phyloP scores from a whole-genome alignment of 768 basidiomycete genomes.

The Leccinum aurantiacum region DNA sequence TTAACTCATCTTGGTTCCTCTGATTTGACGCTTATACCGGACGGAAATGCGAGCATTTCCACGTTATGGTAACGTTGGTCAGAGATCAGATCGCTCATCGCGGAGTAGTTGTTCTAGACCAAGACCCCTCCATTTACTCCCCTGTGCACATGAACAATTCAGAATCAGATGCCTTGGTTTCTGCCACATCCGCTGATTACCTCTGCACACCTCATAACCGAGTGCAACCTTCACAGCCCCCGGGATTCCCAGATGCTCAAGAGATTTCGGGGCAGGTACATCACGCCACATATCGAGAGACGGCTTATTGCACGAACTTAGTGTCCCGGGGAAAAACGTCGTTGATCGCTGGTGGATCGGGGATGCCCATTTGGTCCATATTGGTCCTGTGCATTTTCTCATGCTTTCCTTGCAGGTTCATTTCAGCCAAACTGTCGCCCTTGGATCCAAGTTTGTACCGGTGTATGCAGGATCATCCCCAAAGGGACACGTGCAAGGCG shows the following conservation, averaged over 20 bases:
- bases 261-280: conserved; percentile 13
- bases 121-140: background rate
- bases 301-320: conserved; percentile 10
- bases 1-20: background rate
- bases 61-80: conserved; percentile 1
- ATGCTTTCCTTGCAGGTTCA: conserved; percentile 12
- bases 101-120: conserved; percentile 12
- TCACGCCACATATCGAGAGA: conserved; percentile 7
- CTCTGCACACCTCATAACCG: background rate
- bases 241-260: conserved; percentile 7
- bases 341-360: conserved; percentile 2
- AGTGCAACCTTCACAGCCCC: conserved; percentile 5
- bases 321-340: conserved; percentile 3
- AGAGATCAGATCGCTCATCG: conserved; percentile 5
- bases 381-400: conserved; percentile 19
- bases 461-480: conserved; percentile 6
- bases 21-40: background rate
- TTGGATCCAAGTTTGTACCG: conserved; percentile 3
- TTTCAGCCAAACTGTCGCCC: conserved; percentile 1
- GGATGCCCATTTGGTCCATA: conserved; percentile 11
- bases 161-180: background rate
- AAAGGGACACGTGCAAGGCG: conserved; percentile 6
- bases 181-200: conserved; percentile 4
- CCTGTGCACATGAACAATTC: background rate
- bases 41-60: background rate